Conservation (phyloP, 2,329 filamentous ascomycete genomes). For the Aureobasidium sp. region DNA sequence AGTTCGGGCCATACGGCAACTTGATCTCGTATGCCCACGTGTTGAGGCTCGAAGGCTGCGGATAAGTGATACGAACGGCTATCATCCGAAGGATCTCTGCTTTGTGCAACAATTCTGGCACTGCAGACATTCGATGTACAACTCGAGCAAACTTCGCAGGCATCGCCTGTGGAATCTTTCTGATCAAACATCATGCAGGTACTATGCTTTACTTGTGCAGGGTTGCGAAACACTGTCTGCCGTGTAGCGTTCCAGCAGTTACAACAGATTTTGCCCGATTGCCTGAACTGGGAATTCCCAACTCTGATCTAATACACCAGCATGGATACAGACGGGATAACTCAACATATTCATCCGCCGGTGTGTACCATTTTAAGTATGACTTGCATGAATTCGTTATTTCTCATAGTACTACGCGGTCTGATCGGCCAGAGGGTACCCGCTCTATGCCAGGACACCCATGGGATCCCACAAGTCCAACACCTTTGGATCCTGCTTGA, state of each 20-base stretch:
- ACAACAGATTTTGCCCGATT: not conserved
- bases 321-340: not conserved
- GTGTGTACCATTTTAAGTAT: not conserved
- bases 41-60: not conserved
- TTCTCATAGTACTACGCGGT: not conserved
- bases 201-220: not conserved
- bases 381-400: not conserved
- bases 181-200: constrained; percentile 5
- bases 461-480: constrained; percentile 47
- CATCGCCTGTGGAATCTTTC: not conserved
- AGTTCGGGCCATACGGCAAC: constrained; percentile 6
- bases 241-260: constrained; percentile 1
- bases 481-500: constrained; percentile 61
- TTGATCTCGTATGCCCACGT: constrained; percentile 5
- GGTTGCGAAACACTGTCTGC: not conserved
- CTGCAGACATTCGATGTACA: not conserved
- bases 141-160: not conserved
- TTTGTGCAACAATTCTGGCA: not conserved
- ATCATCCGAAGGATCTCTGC: not conserved
- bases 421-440: not conserved
- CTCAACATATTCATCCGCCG: no score
- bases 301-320: not conserved
- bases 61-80: constrained; percentile 5
- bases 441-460: constrained; percentile 20
- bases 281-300: not conserved